Conservation (phyloP, 202 grass and related monocot genomes). For the Alloteropsis angusta region DNA sequence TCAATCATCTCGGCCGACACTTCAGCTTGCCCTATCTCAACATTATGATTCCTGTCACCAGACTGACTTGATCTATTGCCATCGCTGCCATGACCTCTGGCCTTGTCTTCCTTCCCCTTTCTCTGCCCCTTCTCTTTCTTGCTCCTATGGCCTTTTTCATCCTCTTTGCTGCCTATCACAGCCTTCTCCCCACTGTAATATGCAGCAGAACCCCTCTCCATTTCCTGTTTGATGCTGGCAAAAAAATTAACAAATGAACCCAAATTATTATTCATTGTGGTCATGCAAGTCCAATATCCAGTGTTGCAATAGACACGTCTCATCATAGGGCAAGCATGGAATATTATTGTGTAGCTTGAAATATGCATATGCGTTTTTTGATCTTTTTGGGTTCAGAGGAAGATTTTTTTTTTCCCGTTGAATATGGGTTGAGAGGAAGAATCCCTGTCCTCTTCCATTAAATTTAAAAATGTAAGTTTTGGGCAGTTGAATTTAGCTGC, state of each 20-base stretch:
- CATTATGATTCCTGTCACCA: neutral
- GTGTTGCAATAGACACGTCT: neutral
- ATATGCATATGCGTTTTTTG: neutral
- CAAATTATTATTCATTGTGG: neutral
- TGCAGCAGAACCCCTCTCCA: neutral
- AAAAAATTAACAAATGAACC: neutral
- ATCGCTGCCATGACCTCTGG: neutral
- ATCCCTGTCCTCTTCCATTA: neutral
- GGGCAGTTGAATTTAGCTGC: neutral
- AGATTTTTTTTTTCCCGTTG: neutral
- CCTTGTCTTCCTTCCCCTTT: neutral
- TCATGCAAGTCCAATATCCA: neutral
- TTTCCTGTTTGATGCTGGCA: neutral
- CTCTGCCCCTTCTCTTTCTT: neutral
- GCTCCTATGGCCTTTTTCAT: neutral
- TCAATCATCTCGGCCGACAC: neutral
- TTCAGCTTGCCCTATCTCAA: constrained; percentile 1
- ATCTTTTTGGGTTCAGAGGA: neutral
- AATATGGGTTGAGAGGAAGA: too few species aligned
- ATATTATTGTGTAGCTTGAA: neutral
- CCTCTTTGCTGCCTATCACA: neutral
- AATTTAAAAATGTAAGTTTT: neutral
- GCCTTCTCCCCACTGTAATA: neutral
- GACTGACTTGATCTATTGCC: neutral
- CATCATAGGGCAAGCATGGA: neutral